These are phyloP conservation scores for Ophiostoma montium DNA, from an alignment of 2,329 filamentous ascomycete genomes.

Conservation along the genomic window DNA sequence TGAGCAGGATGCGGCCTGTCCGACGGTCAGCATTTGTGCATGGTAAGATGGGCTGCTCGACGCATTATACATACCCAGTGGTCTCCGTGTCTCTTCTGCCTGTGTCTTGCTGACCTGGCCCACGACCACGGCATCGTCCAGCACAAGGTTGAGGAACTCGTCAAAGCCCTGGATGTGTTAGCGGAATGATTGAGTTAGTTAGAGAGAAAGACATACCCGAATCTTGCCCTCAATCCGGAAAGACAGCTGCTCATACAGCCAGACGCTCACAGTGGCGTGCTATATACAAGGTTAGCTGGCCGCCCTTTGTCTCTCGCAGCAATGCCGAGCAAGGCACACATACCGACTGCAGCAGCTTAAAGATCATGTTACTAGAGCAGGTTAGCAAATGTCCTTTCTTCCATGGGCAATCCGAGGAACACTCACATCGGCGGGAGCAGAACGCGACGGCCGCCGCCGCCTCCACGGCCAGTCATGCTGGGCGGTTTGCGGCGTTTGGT, in stretches of 20 bases:
- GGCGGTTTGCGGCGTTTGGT: too few relatives aligned
- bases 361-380: constrained; percentile 62
- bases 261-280: constrained; percentile 78
- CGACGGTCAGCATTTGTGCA: not conserved
- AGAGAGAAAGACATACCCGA: constrained; percentile 44
- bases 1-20: constrained; percentile 68
- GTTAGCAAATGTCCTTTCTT: not conserved
- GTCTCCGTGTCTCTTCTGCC: constrained; percentile 58
- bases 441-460: constrained; percentile 45
- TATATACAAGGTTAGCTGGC: constrained; percentile 21
- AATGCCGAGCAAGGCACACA: not conserved
- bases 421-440: constrained; percentile 39
- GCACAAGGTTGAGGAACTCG: constrained; percentile 97
- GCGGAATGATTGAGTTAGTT: too few relatives aligned
- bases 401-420: not conserved
- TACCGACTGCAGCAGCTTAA: constrained; percentile 65
- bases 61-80: constrained; percentile 47
- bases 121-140: constrained; percentile 86
- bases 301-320: not conserved
- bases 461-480: constrained; percentile 43
- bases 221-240: constrained; percentile 96
- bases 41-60: not conserved
- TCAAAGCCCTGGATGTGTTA: constrained; percentile 62
- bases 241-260: constrained; percentile 91
- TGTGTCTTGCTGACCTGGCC: constrained; percentile 70